Conservation (phyloP, 1,284 basidiomycete genomes). For the Ganoderma boninense region DNA sequence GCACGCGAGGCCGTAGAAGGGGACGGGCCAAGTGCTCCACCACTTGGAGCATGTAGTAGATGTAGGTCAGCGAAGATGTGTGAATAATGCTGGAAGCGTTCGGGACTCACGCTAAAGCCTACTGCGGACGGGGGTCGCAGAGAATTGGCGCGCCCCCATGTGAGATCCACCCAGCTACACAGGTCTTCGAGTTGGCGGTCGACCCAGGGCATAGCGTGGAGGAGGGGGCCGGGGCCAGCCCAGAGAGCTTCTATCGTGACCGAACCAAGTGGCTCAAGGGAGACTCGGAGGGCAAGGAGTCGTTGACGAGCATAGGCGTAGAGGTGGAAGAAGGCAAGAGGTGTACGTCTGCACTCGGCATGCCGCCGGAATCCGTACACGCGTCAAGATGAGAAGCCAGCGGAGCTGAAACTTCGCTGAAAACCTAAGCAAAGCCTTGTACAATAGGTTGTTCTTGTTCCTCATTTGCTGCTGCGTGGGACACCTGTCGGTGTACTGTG, state of each 20-base stretch:
- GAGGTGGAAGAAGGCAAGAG: not conserved
- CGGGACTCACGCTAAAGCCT: conserved; percentile 1
- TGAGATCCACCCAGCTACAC: not conserved
- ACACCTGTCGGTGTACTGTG: too few relatives aligned
- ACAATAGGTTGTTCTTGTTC: too few relatives aligned
- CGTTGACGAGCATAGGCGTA: too few relatives aligned
- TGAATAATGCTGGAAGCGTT: not conserved
- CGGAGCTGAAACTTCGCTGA: too few relatives aligned
- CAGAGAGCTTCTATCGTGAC: not conserved
- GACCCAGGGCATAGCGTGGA: not conserved
- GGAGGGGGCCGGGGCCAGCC: not conserved
- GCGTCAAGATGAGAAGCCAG: not conserved
- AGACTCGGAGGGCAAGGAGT: not conserved
- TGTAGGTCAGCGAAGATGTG: not conserved
- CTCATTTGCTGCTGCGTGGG: too few relatives aligned
- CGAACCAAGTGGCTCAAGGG: not conserved
- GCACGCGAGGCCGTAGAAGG: conserved; percentile 10
- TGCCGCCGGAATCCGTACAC: not conserved
- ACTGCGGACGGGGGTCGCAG: not conserved
- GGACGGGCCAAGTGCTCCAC: conserved; percentile 12
- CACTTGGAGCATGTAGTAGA: not conserved
- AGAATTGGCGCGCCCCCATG: not conserved
- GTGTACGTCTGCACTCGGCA: not conserved
- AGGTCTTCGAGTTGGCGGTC: not conserved
- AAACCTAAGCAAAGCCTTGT: too few relatives aligned